A percentile compares a stretch with the other conserved stretches of the same genome.
Evolutionary conservation across 495 filamentous ascomycete genomes (phyloP).

Genomic region (Eremomyces bilateralis): DNA sequence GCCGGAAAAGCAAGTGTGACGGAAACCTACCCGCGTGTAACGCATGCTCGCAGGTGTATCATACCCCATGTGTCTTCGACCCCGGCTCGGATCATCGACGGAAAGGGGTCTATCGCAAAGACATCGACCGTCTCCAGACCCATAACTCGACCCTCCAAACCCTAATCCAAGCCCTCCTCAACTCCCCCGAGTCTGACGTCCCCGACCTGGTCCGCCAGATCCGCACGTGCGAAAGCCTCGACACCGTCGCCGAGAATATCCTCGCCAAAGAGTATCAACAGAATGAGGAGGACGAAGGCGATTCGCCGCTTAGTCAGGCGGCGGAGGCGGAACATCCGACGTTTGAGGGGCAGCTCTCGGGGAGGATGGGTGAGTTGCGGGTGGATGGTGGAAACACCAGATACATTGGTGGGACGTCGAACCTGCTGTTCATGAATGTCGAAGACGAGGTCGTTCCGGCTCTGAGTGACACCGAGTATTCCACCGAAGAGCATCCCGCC

Average conservation of each 20-base stretch:
- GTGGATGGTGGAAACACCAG: slow-evolving; percentile 78
- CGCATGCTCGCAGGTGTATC: slow-evolving; percentile 86
- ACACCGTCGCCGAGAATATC: slow-evolving; percentile 70
- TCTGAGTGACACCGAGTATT: slow-evolving; percentile 20
- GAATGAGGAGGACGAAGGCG: slow-evolving; percentile 18
- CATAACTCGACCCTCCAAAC: slow-evolving; percentile 76
- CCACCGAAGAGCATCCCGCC: slow-evolving; percentile 41
- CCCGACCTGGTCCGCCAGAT: slow-evolving; percentile 66
- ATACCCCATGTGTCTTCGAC: slow-evolving; percentile 84
- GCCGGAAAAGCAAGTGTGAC: slow-evolving; percentile 65
- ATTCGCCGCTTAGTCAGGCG: no score
- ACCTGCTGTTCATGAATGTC: slow-evolving; percentile 57
- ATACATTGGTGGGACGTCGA: slow-evolving; percentile 87
- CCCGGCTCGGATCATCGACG: slow-evolving; percentile 87
- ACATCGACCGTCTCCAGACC: slow-evolving; percentile 74
- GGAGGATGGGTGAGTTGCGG: slow-evolving; percentile 78
- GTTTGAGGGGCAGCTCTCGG: slow-evolving; percentile 70
- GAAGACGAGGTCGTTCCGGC: slow-evolving; percentile 13
- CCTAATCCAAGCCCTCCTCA: slow-evolving; percentile 78
- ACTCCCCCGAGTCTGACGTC: slow-evolving; percentile 67
- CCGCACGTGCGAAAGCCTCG: slow-evolving; percentile 75
- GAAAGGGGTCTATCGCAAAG: slow-evolving; percentile 92
- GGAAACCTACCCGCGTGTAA: slow-evolving; percentile 82
- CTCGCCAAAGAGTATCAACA: slow-evolving; percentile 30
- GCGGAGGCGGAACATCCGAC: slow-evolving; percentile 26